Percentiles rank a stretch among this genome's conserved stretches.
Evolutionary conservation across 441 rosid genomes (phyloP).

Genomic region (Populus hybrid): DNA sequence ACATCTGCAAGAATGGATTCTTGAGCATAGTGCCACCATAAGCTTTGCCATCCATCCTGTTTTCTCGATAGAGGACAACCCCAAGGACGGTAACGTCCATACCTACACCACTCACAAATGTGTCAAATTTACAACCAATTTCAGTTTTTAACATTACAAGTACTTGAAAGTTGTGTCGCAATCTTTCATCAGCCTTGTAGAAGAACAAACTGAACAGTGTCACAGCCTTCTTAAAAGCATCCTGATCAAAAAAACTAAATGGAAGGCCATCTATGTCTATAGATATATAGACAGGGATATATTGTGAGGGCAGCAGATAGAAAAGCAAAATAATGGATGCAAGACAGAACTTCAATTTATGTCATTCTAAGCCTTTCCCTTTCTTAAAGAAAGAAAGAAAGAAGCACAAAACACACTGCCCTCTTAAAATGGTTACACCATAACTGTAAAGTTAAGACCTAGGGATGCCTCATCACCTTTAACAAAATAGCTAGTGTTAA

Average conservation of each 20-base stretch:
- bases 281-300: background rate
- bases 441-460: background rate
- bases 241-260: background rate
- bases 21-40: conserved; percentile 96
- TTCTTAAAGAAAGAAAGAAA: background rate
- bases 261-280: background rate
- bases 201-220: background rate
- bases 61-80: conserved; percentile 54
- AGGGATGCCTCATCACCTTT: background rate
- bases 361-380: background rate
- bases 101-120: conserved; percentile 44
- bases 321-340: background rate
- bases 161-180: background rate
- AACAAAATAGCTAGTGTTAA: background rate
- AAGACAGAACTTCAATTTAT: background rate
- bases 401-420: background rate
- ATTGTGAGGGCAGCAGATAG: background rate
- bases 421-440: background rate
- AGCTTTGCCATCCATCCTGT: conserved; percentile 69
- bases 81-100: conserved; percentile 91
- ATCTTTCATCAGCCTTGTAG: background rate
- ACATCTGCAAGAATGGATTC: conserved; percentile 75
- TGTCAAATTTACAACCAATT: background rate
- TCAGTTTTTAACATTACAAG: background rate
- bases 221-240: background rate